A percentile compares a stretch with the other conserved stretches of the same genome.
Conservation (phyloP, 2,329 filamentous ascomycete genomes). For the Fusarium caatingaense region DNA sequence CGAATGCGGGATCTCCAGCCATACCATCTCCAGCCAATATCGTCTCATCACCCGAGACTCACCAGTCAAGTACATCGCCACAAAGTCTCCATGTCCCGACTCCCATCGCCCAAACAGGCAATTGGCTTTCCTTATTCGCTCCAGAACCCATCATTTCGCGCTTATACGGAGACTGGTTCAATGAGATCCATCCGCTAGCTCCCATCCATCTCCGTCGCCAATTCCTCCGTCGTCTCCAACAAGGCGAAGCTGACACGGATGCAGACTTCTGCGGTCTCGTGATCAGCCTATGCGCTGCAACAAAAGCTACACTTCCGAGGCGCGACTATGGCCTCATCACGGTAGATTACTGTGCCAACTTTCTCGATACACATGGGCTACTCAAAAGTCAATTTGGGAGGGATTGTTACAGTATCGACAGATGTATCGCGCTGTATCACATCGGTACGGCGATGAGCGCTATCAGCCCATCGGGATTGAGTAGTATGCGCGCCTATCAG, state of each 20-base stretch:
- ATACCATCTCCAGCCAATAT: neutral
- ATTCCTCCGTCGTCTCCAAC: constrained; percentile 46
- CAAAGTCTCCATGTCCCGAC: constrained; percentile 12
- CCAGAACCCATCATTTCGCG: constrained; percentile 20
- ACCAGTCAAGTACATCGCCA: constrained; percentile 1
- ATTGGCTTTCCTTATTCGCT: constrained; percentile 37
- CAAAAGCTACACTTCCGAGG: constrained; percentile 48
- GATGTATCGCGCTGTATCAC: constrained; percentile 53
- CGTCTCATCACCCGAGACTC: constrained; percentile 1
- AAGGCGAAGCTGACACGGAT: constrained; percentile 44
- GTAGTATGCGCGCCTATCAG: constrained; percentile 39
- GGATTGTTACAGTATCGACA: constrained; percentile 48
- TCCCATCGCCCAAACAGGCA: neutral
- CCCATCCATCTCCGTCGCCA: constrained; percentile 50
- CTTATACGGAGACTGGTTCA: constrained; percentile 52
- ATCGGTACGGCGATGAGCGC: constrained; percentile 44
- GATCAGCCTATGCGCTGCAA: constrained; percentile 51
- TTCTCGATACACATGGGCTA: constrained; percentile 47
- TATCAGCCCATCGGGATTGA: constrained; percentile 10
- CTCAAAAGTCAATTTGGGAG: constrained; percentile 31
- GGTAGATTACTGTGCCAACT: constrained; percentile 44
- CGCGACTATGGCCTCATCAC: constrained; percentile 46
- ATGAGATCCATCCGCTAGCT: constrained; percentile 51
- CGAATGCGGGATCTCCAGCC: neutral
- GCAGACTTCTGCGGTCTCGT: constrained; percentile 50